Evolutionary conservation across 2,329 filamentous ascomycete species (phyloP).

Genomic region (Knoxdaviesia proteae): DNA sequence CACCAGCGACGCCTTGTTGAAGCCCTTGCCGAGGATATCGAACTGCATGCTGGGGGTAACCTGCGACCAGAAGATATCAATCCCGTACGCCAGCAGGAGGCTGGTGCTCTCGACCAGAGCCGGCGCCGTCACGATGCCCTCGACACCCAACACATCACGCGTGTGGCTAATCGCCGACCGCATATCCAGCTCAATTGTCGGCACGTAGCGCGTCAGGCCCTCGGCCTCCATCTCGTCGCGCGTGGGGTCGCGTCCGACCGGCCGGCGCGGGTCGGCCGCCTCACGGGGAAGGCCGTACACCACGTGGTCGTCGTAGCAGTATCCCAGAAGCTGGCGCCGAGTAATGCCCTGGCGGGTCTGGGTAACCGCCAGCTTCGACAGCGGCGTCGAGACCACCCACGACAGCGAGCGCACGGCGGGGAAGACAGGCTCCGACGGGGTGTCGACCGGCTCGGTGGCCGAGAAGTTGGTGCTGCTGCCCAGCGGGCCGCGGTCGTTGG

Average conservation of each 20-base stretch:
- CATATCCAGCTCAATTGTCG: slow-evolving; percentile 66
- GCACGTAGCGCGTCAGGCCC: slow-evolving; percentile 55
- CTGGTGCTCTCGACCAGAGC: slow-evolving; percentile 82
- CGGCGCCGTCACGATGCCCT: slow-evolving; percentile 51
- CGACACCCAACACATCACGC: slow-evolving; percentile 59
- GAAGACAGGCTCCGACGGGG: slow-evolving; percentile 31
- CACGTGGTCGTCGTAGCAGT: slow-evolving; percentile 49
- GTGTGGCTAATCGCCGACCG: slow-evolving; percentile 63
- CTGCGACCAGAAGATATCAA: slow-evolving; percentile 74
- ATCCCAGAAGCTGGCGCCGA: slow-evolving; percentile 60
- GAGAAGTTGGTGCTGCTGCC: slow-evolving; percentile 54
- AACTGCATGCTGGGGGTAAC: slow-evolving; percentile 78
- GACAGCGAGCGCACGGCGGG: slow-evolving; percentile 64
- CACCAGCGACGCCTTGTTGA: slow-evolving; percentile 74
- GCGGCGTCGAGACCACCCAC: slow-evolving; percentile 60
- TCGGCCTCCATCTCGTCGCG: slow-evolving; percentile 58
- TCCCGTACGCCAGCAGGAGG: slow-evolving; percentile 67
- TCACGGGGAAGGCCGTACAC: slow-evolving; percentile 63
- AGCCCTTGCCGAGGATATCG: slow-evolving; percentile 80
- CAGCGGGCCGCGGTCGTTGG: slow-evolving; percentile 71
- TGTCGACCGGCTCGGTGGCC: slow-evolving; percentile 44
- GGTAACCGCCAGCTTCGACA: slow-evolving; percentile 63
- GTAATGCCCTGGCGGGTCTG: slow-evolving; percentile 86
- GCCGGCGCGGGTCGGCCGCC: slow-evolving; percentile 67
- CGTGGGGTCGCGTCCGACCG: slow-evolving; percentile 66